These are phyloP conservation scores for Dryas octopetala DNA, from an alignment of 306 rosid genomes.

Conservation along the genomic window DNA sequence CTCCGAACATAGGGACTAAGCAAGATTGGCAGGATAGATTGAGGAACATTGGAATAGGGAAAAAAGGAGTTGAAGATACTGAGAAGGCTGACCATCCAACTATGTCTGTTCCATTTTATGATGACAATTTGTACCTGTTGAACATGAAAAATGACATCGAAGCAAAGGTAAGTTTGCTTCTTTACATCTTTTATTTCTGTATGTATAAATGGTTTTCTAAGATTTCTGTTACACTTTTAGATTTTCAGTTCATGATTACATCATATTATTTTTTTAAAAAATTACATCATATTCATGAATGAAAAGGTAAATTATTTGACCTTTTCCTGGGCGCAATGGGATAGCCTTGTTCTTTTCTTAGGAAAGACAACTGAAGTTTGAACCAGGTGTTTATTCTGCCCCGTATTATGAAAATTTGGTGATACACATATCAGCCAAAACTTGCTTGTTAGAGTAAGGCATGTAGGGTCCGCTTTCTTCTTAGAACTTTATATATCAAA, in stretches of 20 bases:
- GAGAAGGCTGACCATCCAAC: slow-evolving; percentile 59
- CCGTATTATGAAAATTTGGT: background rate
- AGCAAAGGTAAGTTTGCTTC: slow-evolving; percentile 56
- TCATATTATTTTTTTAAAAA: background rate
- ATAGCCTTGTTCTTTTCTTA: background rate
- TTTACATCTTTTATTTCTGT: slow-evolving; percentile 12
- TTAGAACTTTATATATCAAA: too few relatives aligned
- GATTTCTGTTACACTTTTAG: background rate
- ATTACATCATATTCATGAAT: background rate
- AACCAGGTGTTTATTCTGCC: slow-evolving; percentile 3
- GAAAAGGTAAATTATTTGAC: background rate
- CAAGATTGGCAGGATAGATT: slow-evolving; percentile 93
- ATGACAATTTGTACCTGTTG: slow-evolving; percentile 73
- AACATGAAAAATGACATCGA: slow-evolving; percentile 88
- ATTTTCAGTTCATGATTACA: background rate
- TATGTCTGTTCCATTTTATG: slow-evolving; percentile 79
- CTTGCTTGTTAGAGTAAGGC: too few relatives aligned
- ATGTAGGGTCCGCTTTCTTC: too few relatives aligned
- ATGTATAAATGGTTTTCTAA: background rate
- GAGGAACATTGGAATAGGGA: slow-evolving; percentile 67
- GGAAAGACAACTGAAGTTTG: background rate
- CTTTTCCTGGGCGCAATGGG: background rate
- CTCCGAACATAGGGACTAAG: slow-evolving; percentile 61
- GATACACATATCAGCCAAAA: background rate
- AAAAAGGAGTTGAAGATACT: slow-evolving; percentile 64